Evolutionary conservation across 768 basidiomycete genomes (phyloP).

Genomic region (Xerocomus spinulosus): DNA sequence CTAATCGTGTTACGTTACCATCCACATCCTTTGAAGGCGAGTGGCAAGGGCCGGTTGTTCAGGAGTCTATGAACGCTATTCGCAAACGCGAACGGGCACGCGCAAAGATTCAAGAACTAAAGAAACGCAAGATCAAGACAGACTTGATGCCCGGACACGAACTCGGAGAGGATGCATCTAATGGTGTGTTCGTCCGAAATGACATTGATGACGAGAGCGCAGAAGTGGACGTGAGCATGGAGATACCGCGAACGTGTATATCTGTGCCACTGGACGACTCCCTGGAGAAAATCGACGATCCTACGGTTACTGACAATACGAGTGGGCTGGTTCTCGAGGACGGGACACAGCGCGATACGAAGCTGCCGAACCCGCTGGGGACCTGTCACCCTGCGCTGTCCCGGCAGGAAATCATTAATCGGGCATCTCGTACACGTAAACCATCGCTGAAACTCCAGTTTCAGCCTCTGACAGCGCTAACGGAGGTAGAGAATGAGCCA

Average conservation of each 20-base stretch:
- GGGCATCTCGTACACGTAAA: constrained; percentile 26
- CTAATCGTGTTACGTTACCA: constrained; percentile 21
- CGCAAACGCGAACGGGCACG: constrained; percentile 41
- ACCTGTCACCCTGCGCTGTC: constrained; percentile 3
- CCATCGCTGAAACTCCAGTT: constrained; percentile 29
- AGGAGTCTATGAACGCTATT: constrained; percentile 12
- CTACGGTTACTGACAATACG: constrained; percentile 15
- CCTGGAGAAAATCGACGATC: constrained; percentile 4
- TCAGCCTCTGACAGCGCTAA: constrained; percentile 9
- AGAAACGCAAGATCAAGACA: constrained; percentile 44
- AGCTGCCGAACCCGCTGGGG: not conserved
- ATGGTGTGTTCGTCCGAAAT: constrained; percentile 49
- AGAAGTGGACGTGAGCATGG: constrained; percentile 52
- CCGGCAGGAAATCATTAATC: constrained; percentile 7
- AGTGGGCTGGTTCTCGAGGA: constrained; percentile 1
- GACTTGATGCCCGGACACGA: constrained; percentile 31
- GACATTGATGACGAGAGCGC: constrained; percentile 59
- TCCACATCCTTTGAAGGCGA: constrained; percentile 26
- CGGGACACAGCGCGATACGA: not conserved
- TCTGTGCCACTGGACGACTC: constrained; percentile 14
- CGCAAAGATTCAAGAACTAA: constrained; percentile 52
- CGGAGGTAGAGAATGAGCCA: constrained; percentile 9
- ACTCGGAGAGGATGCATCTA: constrained; percentile 25
- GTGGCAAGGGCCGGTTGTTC: constrained; percentile 8
- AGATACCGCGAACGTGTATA: constrained; percentile 24